Base-by-base conservation (phyloP, 2,329 filamentous ascomycete genomes). In the Arthroderma sp. region DNA sequence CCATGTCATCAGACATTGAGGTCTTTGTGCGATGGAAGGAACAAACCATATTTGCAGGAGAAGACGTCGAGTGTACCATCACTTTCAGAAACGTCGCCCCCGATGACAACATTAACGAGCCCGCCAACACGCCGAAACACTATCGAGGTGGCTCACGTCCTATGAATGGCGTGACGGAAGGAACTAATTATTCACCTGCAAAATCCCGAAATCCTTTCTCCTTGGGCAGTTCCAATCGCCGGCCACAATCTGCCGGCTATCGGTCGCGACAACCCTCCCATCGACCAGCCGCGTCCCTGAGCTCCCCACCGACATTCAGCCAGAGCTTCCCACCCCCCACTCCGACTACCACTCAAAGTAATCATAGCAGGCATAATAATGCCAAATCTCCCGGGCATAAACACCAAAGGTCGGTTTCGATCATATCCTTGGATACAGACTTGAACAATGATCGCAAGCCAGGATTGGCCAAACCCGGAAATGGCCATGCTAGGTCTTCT, bases 11-110 rank as follows among this genome's bases (percentile, higher is more conserved):
- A 66, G 89, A 93, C 70, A 86, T 98, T 62, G 84, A 88, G 64
- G 89, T 95, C 66, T 94, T 89, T 64, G 86, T 98, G 64, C 81
- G 82, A 68, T 98, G 89, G 84, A 83, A 86, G 63, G 85, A 94
- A 61, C 81, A 89, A 64, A 88, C 85, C 50, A 86, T 98, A 57
- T 98, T 96, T 68, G 86, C 91, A 46, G 91, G 91, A 65, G 91
- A 98, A 71, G 83, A 94, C 59, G 77, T 96, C 59, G 85, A 88
- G 68, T 96, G 91, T 67, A 87, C 82, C 54, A 94, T 98, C 63
- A 95, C 86, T 42, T 98, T 98, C 69, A 89, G 83, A 67, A 98
- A 98, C 62, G 75, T 88, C 41, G 70, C 74, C 29, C 63, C 74
- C 41, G 68, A 66, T 34, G 58, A 54, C 48, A 53, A 51, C 44